phyloP scores from a whole-genome alignment of 192 early-diverging fungal species.

The Coemansia sp. region DNA sequence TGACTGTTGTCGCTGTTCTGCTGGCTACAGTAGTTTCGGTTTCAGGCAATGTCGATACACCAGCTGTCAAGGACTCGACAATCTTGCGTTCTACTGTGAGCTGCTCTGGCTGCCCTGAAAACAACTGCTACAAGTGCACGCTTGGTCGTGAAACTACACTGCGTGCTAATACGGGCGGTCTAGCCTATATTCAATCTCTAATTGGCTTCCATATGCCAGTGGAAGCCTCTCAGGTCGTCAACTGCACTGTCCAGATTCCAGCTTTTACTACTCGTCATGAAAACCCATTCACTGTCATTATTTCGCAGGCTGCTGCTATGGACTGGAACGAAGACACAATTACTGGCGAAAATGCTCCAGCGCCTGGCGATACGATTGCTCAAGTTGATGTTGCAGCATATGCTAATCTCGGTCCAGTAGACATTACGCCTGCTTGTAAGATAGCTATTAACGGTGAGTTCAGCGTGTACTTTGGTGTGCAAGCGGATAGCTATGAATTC shows the following conservation, averaged over 20 bases:
- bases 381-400: slow-evolving; percentile 27
- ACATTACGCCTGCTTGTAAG: slow-evolving; percentile 42
- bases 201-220: slow-evolving; percentile 45
- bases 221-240: slow-evolving; percentile 15
- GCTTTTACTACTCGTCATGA: slow-evolving; percentile 29
- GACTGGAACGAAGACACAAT: slow-evolving; percentile 46
- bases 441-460: slow-evolving; percentile 23
- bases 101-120: slow-evolving; percentile 44
- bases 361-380: slow-evolving; percentile 15
- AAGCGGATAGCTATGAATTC: slow-evolving; percentile 27
- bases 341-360: slow-evolving; percentile 34
- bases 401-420: slow-evolving; percentile 20
- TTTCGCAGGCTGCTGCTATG: slow-evolving; percentile 13
- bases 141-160: slow-evolving; percentile 34
- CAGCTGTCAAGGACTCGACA: slow-evolving; percentile 52
- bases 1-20: slow-evolving; percentile 2
- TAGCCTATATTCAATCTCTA: slow-evolving; percentile 27
- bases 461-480: slow-evolving; percentile 25
- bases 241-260: slow-evolving; percentile 42
- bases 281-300: slow-evolving; percentile 16
- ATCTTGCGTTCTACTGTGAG: slow-evolving; percentile 44
- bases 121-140: slow-evolving; percentile 53
- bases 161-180: slow-evolving; percentile 33
- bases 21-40: not conserved
- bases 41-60: slow-evolving; percentile 1